Evolutionary conservation across 1,139 yeast genomes (phyloP), one percentile per base, ranked within the genome.

Genomic region (Taphrina communis): DNA sequence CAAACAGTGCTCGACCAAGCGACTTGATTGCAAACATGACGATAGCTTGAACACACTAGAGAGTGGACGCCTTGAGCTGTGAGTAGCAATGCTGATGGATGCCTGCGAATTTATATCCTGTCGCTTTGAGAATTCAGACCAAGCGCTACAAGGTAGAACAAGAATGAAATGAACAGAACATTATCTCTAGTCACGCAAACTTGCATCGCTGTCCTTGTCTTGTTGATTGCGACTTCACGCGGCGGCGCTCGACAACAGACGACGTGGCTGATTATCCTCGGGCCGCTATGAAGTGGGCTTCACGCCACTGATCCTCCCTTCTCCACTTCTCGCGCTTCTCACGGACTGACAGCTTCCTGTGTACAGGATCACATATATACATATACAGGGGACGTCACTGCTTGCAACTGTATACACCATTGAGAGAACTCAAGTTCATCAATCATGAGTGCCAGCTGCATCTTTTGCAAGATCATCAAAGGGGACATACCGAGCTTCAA

Each of bases 391-490:
- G 17, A 17, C 17, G 17, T 17, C 17, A 17, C 17, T 17, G 17
- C 17, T 17, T 17, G 17, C 17, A 17, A 17, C 17, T 17, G 31
- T 25, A 4, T 25, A 25, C 31, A 39, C 6, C 42, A 39, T 39
- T 39, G 42, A 39, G 31, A 25, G 31, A 25, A 25, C 31, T 25
- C 2, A 25, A 25, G 4, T 25, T 25, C 2, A 25, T 25, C 4
- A 2, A 25, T 12, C 25, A 46, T 44, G 53, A 58, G 53, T 58
- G 48, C 53, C 6, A 36, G 86, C 61, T 93, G 98, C 80, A 86
- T 93, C 74, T 93, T 93, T 77, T 93, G 98, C 82, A 90, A 91
- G 76, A 93, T 93, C 78, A 86, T 93, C 80, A 90, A 89, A 77
- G 96, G 88, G 82, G 77, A 60, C 84, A 76, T 65, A 17, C 67